Conservation (phyloP, 805 yeast genomes). For the Candida pseudofarinosa region DNA sequence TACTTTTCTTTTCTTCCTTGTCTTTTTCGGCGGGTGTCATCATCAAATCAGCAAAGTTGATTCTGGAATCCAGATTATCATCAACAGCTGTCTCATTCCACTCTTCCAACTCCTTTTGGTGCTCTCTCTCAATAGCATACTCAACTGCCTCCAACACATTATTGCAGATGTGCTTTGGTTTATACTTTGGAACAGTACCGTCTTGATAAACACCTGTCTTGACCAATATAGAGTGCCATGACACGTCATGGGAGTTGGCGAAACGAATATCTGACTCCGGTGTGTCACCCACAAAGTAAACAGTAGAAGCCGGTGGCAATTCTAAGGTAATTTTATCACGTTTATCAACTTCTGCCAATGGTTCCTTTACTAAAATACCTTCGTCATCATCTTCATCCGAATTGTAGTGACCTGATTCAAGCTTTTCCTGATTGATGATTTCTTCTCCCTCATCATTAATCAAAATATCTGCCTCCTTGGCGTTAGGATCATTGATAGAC, state of each 20-base stretch:
- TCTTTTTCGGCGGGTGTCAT: conserved; percentile 39
- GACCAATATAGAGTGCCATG: conserved; percentile 82
- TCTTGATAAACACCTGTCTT: conserved; percentile 85
- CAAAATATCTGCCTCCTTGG: conserved; percentile 38
- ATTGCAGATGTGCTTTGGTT: conserved; percentile 69
- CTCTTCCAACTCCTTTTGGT: conserved; percentile 63
- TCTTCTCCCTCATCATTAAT: conserved; percentile 43
- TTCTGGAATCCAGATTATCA: conserved; percentile 18
- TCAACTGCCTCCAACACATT: conserved; percentile 79
- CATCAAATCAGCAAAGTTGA: conserved; percentile 43
- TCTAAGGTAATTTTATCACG: conserved; percentile 45
- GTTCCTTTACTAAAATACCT: conserved; percentile 24
- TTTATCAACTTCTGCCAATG: conserved; percentile 38
- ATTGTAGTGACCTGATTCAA: conserved; percentile 30
- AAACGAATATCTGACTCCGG: conserved; percentile 87
- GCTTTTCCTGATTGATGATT: conserved; percentile 38
- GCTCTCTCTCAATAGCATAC: conserved; percentile 81
- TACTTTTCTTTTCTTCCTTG: conserved; percentile 8
- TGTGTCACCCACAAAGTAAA: conserved; percentile 85
- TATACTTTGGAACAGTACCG: conserved; percentile 73
- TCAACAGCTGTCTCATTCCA: conserved; percentile 57
- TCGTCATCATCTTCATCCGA: conserved; percentile 28
- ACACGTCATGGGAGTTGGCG: conserved; percentile 79
- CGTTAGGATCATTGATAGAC: conserved; percentile 41
- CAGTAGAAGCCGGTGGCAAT: conserved; percentile 80